phyloP scores from a whole-genome alignment of 306 rosid genomes.

The Cucurbita argyrosperma region DNA sequence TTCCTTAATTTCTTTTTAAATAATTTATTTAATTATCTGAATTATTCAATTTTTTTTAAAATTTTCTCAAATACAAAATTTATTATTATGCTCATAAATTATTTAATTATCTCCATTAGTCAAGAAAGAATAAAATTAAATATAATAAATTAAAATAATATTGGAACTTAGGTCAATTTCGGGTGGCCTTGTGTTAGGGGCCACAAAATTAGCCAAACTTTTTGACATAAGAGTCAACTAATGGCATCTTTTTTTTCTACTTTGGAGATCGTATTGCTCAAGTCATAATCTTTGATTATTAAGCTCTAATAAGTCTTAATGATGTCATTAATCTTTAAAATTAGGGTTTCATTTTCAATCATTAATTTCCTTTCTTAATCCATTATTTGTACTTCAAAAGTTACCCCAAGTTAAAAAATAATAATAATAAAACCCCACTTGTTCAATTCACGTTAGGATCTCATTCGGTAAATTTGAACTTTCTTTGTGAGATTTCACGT shows the following conservation, averaged over 20 bases:
- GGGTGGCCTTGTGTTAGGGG: background rate
- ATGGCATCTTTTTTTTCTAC: background rate
- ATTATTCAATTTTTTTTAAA: background rate
- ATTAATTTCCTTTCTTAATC: too few species aligned
- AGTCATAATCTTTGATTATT: background rate
- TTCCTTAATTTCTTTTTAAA: background rate
- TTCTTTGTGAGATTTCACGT: too few species aligned
- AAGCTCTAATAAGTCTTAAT: background rate
- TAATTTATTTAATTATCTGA: background rate
- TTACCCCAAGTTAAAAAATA: background rate
- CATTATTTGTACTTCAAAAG: background rate
- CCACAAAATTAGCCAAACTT: background rate
- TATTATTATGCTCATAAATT: background rate
- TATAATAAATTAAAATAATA: background rate
- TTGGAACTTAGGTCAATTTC: background rate
- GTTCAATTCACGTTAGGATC: background rate
- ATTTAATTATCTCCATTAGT: background rate
- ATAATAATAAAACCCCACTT: background rate
- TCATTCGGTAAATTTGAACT: background rate
- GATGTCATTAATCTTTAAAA: background rate
- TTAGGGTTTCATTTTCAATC: background rate
- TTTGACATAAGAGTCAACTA: slow-evolving; percentile 1
- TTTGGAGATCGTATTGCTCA: background rate
- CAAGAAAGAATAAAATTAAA: background rate
- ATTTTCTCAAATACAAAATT: background rate